These are phyloP conservation scores for Achlya hypogyna DNA, from an alignment of 352 stramenopile species.

Conservation along the genomic window DNA sequence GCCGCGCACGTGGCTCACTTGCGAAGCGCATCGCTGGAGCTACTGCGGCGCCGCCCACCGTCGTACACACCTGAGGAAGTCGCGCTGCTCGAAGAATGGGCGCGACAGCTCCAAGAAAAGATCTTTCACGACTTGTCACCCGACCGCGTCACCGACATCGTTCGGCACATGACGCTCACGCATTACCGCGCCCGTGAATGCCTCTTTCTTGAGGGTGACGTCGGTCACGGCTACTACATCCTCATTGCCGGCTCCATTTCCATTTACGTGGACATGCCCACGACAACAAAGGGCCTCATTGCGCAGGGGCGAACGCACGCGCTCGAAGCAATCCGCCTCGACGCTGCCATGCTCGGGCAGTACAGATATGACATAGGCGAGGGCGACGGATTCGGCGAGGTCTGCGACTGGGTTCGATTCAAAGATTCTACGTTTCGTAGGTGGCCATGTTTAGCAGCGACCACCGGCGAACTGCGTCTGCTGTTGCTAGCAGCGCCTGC, in stretches of 20 bases:
- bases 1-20: neutral
- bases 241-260: slow-evolving; percentile 40
- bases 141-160: slow-evolving; percentile 30
- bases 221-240: slow-evolving; percentile 45
- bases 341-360: neutral
- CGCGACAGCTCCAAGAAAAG: slow-evolving; percentile 32
- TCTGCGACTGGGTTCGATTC: neutral
- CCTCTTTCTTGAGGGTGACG: slow-evolving; percentile 50
- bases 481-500: slow-evolving; percentile 34
- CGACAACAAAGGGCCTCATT: slow-evolving; percentile 20
- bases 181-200: slow-evolving; percentile 37
- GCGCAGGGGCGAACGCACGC: neutral
- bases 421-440: slow-evolving; percentile 1
- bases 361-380: slow-evolving; percentile 13
- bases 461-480: slow-evolving; percentile 40
- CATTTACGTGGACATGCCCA: slow-evolving; percentile 38
- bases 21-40: neutral
- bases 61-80: slow-evolving; percentile 20
- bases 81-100: slow-evolving; percentile 37
- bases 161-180: slow-evolving; percentile 33
- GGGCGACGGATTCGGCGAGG: slow-evolving; percentile 19
- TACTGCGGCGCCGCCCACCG: neutral
- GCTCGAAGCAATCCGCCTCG: neutral
- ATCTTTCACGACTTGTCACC: slow-evolving; percentile 36
- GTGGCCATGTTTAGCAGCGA: slow-evolving; percentile 42